A percentile compares a stretch with the other conserved stretches of the same genome.
phyloP scores from a whole-genome alignment of 208 protist species.

The Trypanosoma platydactyli region DNA sequence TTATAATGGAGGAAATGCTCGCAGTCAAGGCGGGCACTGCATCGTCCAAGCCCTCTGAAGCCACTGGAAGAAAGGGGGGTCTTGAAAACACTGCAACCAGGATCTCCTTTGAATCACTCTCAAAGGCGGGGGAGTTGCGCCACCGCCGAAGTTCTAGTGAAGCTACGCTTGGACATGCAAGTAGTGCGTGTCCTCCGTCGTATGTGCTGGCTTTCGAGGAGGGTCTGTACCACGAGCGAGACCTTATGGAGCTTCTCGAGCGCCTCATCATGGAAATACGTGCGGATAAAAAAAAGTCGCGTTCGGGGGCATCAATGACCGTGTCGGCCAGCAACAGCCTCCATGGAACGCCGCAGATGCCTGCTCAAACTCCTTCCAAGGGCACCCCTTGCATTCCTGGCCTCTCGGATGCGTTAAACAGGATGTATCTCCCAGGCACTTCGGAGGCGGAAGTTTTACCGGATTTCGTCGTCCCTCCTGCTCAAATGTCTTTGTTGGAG shows the following conservation, averaged over 20 bases:
- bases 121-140: not conserved
- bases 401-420: too few relatives aligned
- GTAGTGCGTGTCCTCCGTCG: not conserved
- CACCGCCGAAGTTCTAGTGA: not conserved
- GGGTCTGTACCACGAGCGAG: conserved; percentile 19
- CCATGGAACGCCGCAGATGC: not conserved
- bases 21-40: not conserved
- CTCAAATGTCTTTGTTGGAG: too few relatives aligned
- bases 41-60: not conserved
- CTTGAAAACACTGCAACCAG: not conserved
- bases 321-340: not conserved
- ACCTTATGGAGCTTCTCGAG: conserved; percentile 15
- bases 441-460: too few relatives aligned
- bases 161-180: not conserved
- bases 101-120: not conserved
- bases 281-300: not conserved
- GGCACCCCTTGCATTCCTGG: too few relatives aligned
- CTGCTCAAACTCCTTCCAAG: not conserved
- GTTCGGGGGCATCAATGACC: not conserved
- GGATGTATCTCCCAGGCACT: too few relatives aligned
- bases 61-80: not conserved
- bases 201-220: conserved; percentile 32
- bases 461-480: too few relatives aligned
- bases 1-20: conserved; percentile 23
- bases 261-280: conserved; percentile 12